Percentiles rank a stretch among this genome's conserved stretches.
These are phyloP conservation scores for Mesotaenium endlicherianum DNA, from an alignment of 139 green algal genomes.

Conservation along the genomic window DNA sequence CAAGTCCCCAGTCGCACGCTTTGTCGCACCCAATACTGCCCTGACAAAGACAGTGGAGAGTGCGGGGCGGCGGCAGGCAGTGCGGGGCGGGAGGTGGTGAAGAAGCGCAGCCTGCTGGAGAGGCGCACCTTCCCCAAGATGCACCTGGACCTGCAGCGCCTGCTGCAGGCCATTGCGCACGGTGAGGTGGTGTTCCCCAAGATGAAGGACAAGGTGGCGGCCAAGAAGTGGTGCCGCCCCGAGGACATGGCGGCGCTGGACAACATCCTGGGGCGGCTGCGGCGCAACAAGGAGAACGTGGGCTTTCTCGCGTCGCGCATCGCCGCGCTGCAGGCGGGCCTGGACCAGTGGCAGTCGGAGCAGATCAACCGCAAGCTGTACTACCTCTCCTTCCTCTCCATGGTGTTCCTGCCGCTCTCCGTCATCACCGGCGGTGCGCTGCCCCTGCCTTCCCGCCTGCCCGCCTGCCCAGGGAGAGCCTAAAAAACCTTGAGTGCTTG, in stretches of 20 bases:
- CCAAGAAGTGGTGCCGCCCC: background rate
- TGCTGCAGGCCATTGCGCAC: conserved; percentile 34
- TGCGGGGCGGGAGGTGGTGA: background rate
- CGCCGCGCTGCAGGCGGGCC: conserved; percentile 27
- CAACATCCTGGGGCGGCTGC: background rate
- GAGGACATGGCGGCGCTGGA: conserved; percentile 21
- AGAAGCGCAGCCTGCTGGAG: conserved; percentile 5
- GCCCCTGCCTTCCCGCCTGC: background rate
- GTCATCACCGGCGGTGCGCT: conserved; percentile 33
- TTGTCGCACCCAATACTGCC: no score
- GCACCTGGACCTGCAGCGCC: conserved; percentile 32
- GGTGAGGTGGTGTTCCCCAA: conserved; percentile 29
- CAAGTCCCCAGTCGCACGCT: no score
- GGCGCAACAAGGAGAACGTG: conserved; percentile 35
- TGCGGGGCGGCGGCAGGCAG: background rate
- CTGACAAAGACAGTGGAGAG: background rate
- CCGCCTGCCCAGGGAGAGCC: no score
- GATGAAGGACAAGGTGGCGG: conserved; percentile 28
- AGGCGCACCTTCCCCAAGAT: conserved; percentile 26
- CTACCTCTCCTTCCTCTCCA: conserved; percentile 42
- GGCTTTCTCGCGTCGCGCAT: conserved; percentile 34
- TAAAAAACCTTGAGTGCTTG: no score
- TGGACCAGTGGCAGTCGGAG: conserved; percentile 37
- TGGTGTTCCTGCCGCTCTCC: conserved; percentile 37
- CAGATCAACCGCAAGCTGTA: conserved; percentile 45